Conservation (phyloP, 2,329 filamentous ascomycete species). For the Xylariaceae sp. region DNA sequence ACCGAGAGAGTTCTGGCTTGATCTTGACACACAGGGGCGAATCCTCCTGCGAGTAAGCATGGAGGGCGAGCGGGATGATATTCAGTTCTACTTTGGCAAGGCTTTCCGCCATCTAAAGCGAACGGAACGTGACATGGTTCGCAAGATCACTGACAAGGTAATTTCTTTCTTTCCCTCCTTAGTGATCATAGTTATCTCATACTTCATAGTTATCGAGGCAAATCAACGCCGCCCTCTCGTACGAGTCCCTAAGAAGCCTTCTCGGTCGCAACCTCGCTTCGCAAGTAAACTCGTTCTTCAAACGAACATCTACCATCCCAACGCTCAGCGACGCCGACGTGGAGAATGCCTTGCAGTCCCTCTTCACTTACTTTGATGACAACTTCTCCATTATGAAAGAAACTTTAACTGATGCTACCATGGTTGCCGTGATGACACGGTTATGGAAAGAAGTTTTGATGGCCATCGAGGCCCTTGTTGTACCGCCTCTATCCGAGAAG, state of each 20-base stretch:
- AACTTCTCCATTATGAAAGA: constrained; percentile 99
- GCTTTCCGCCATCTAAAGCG: constrained; percentile 92
- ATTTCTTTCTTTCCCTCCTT: too few species aligned
- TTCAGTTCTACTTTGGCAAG: constrained; percentile 97
- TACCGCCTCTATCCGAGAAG: constrained; percentile 93
- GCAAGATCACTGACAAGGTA: constrained; percentile 97
- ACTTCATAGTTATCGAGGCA: constrained; percentile 73
- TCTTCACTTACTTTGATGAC: constrained; percentile 94
- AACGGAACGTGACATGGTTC: constrained; percentile 95
- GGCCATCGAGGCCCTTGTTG: constrained; percentile 83
- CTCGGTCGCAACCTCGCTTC: constrained; percentile 64
- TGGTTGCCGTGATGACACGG: constrained; percentile 97
- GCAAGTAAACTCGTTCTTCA: constrained; percentile 43
- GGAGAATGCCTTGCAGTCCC: constrained; percentile 73
- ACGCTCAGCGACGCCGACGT: constrained; percentile 68
- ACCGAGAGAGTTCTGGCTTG: constrained; percentile 94
- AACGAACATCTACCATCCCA: constrained; percentile 51
- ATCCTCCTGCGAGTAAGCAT: constrained; percentile 90
- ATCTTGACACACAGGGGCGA: constrained; percentile 91
- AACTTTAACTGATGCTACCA: constrained; percentile 89
- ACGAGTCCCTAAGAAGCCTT: constrained; percentile 71
- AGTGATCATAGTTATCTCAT: too few species aligned
- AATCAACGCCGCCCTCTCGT: constrained; percentile 84
- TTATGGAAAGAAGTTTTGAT: constrained; percentile 96
- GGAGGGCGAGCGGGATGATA: constrained; percentile 97